Evolutionary conservation across 768 basidiomycete species (phyloP).

Genomic region (Hericium alpestre): DNA sequence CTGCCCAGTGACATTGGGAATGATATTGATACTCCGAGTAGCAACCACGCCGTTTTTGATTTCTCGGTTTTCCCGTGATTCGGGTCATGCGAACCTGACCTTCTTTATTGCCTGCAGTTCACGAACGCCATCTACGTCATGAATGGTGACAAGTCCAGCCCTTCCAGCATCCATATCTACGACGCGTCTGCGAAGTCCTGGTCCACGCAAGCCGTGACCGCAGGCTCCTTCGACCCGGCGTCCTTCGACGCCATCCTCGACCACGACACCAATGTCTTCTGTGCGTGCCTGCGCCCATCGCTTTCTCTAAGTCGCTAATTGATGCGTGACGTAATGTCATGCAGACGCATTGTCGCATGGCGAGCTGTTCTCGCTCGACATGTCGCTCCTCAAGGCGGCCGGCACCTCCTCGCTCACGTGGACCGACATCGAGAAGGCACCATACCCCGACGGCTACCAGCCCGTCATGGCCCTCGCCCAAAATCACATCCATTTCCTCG

Average conservation of each 20-base stretch:
- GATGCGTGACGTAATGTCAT: background rate
- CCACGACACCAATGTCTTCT: constrained; percentile 91
- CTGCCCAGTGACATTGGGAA: no score
- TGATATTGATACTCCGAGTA: no score
- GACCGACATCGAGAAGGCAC: constrained; percentile 47
- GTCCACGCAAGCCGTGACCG: constrained; percentile 58
- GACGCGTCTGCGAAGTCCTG: constrained; percentile 63
- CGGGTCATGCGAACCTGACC: no score
- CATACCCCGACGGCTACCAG: constrained; percentile 43
- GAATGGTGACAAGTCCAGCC: constrained; percentile 62
- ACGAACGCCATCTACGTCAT: constrained; percentile 80
- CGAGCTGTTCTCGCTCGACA: constrained; percentile 59
- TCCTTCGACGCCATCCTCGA: constrained; percentile 71
- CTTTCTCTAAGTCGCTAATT: background rate
- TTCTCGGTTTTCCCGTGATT: background rate
- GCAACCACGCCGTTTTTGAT: no score
- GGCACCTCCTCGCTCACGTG: constrained; percentile 50
- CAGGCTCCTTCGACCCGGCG: constrained; percentile 48
- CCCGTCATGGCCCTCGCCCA: constrained; percentile 76
- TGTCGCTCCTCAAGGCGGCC: constrained; percentile 54
- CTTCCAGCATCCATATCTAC: constrained; percentile 70
- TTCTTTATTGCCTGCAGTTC: constrained; percentile 34
- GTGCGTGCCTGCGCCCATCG: constrained; percentile 26
- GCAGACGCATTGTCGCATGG: constrained; percentile 60
- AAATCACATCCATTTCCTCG: constrained; percentile 79